Evolutionary conservation across 2,329 filamentous ascomycete genomes (phyloP).

Genomic region (Phoma sp.): DNA sequence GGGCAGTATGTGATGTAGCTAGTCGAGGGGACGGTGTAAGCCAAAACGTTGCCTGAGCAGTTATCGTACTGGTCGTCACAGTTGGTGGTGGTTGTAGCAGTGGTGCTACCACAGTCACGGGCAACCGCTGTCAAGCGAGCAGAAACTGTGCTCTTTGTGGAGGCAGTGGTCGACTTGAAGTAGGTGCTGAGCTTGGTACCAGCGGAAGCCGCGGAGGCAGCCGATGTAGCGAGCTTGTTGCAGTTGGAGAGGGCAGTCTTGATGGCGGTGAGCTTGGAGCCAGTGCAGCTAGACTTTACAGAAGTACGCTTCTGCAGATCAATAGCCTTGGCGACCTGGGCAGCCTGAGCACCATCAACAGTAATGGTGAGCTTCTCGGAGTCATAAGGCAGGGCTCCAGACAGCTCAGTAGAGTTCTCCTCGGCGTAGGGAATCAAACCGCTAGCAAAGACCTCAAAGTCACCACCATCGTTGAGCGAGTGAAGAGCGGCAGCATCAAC

Average conservation of each 20-base stretch:
- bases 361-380: constrained; percentile 66
- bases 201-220: constrained; percentile 57
- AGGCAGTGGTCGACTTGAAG: constrained; percentile 66
- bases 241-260: constrained; percentile 63
- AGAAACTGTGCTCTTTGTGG: constrained; percentile 50
- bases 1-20: constrained; percentile 69
- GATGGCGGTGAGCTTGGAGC: constrained; percentile 55
- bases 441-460: constrained; percentile 63
- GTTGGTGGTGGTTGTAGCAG: constrained; percentile 62
- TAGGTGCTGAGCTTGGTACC: constrained; percentile 64
- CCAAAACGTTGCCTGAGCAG: constrained; percentile 60
- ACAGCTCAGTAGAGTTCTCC: constrained; percentile 61
- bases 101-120: constrained; percentile 62
- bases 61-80: constrained; percentile 65
- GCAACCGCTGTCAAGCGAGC: constrained; percentile 54
- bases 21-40: constrained; percentile 65
- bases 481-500: constrained; percentile 66
- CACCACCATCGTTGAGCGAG: constrained; percentile 60
- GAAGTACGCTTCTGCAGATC: constrained; percentile 59
- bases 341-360: constrained; percentile 65
- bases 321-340: constrained; percentile 53
- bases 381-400: constrained; percentile 63
- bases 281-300: constrained; percentile 63
- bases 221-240: constrained; percentile 60
- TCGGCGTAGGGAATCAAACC: constrained; percentile 53